Evolutionary conservation across 345 rosid species (phyloP).

Genomic region (Angophora floribunda): DNA sequence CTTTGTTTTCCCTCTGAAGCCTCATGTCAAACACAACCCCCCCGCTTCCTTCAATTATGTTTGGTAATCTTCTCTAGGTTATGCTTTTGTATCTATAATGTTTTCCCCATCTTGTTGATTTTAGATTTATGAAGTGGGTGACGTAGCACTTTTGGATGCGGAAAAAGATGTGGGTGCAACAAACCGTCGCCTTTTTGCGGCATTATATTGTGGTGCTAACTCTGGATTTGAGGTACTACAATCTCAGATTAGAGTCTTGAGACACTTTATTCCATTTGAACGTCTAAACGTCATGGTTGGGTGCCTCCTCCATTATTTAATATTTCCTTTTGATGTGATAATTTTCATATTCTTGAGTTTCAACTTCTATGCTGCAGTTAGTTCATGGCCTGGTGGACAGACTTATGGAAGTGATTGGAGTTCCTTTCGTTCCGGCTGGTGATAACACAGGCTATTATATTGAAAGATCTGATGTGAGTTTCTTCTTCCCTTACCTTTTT

Average conservation of each 20-base stretch:
- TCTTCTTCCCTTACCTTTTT: not conserved
- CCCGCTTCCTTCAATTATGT: not conserved
- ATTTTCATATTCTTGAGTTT: not conserved
- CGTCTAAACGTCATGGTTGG: not conserved
- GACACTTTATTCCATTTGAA: not conserved
- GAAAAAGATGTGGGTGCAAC: slow-evolving; percentile 77
- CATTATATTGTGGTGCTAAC: slow-evolving; percentile 77
- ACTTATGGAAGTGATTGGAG: slow-evolving; percentile 79
- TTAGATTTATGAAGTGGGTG: slow-evolving; percentile 88
- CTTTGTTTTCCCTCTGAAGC: too few species aligned
- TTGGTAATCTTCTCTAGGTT: not conserved
- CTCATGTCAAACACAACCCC: too few species aligned
- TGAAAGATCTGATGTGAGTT: slow-evolving; percentile 54
- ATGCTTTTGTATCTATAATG: not conserved
- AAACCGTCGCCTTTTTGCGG: slow-evolving; percentile 61
- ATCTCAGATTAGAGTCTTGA: not conserved
- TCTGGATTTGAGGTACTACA: slow-evolving; percentile 90
- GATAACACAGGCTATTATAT: slow-evolving; percentile 55
- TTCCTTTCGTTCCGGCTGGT: slow-evolving; percentile 48
- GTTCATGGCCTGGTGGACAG: slow-evolving; percentile 88
- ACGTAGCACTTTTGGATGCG: slow-evolving; percentile 49
- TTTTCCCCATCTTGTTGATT: not conserved
- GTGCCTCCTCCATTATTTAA: not conserved
- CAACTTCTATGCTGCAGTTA: slow-evolving; percentile 31
- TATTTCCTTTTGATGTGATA: not conserved